Base-by-base conservation (phyloP, 2,329 filamentous ascomycete genomes). In the Pseudocercospora macadamiae region DNA sequence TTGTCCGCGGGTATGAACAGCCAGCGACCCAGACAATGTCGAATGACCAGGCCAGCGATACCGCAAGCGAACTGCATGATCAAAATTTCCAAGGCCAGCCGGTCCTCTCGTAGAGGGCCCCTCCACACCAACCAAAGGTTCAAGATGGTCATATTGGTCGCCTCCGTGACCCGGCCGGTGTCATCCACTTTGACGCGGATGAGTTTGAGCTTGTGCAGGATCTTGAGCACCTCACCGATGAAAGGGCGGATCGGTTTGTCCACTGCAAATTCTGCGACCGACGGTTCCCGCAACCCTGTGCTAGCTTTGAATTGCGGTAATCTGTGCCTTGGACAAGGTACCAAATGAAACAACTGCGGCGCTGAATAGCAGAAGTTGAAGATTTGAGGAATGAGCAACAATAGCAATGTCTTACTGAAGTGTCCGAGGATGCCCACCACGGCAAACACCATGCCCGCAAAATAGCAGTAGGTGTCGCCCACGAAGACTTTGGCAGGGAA, bases 381-480 rank as follows among this genome's bases (percentile, higher is more conserved):
- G 68, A 96, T 89, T 77, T 99, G 95, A 12, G 95, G 95, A 36
- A 96, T 82, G 66, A 99, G 89, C 7, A 99, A 82, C 51, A 99
- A 84, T 56, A 96, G 84, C 45, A 99, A 83, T 0, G 95, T 99
- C 79, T 99, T 99, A 80, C 90, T 96, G 79, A 99, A 99, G 79
- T 99, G 95, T 21, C 95, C 95, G 53, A 97, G 83, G 71, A 99
- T 97, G 64, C 91, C 92, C 65, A 97, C 95, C 44, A 97, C 93
- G 54, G 93, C 95, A 73, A 99, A 99, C 36, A 97, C 90, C 92
- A 99, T 99, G 66, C 95, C 95, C 0, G 95, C 95, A 75, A 99
- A 97, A 79, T 99, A 99, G 83, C 95, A 99, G 82, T 97, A 99
- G 3, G 95, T 99, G 76, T 99, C 95, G 56, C 95, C 95, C 8